A percentile compares a stretch with the other conserved stretches of the same genome.
These are phyloP conservation scores for Monosporascus sp. DNA, from an alignment of 2,329 filamentous ascomycete genomes.

Conservation along the genomic window DNA sequence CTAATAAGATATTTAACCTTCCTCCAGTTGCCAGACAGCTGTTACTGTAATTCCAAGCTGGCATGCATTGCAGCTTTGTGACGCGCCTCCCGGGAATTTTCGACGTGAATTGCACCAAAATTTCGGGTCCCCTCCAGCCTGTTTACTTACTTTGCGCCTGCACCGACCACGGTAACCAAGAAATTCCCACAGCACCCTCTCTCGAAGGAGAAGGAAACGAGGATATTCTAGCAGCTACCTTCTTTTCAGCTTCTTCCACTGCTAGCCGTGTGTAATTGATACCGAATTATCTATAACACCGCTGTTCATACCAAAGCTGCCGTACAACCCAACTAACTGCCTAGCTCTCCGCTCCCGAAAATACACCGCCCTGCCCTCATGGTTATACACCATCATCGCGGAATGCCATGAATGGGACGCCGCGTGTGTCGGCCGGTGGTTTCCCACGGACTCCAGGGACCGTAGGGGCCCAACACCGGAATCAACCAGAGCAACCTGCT, in stretches of 20 bases:
- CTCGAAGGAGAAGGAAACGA: not conserved
- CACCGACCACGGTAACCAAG: not conserved
- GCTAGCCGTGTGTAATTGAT: too few relatives aligned
- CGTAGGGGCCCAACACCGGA: slow-evolving; percentile 25
- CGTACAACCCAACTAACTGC: not conserved
- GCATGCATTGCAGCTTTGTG: not conserved
- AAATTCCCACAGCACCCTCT: not conserved
- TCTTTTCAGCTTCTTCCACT: not conserved
- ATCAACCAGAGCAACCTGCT: slow-evolving; percentile 26
- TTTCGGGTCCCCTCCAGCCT: not conserved
- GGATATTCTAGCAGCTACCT: not conserved
- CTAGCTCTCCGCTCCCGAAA: not conserved
- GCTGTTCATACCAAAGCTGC: too few relatives aligned
- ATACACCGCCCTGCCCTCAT: slow-evolving; percentile 8
- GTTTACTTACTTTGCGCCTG: not conserved
- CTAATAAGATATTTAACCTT: too few relatives aligned
- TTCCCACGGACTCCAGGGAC: slow-evolving; percentile 70
- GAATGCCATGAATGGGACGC: slow-evolving; percentile 79
- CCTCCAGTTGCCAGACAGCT: too few relatives aligned
- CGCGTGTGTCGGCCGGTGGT: slow-evolving; percentile 73
- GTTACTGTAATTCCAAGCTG: too few relatives aligned
- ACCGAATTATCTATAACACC: too few relatives aligned
- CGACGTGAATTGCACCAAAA: not conserved
- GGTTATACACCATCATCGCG: slow-evolving; percentile 26
- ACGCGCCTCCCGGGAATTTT: not conserved